Base-by-base conservation (phyloP, 2,329 filamentous ascomycete genomes). In the Apiospora koreana region DNA sequence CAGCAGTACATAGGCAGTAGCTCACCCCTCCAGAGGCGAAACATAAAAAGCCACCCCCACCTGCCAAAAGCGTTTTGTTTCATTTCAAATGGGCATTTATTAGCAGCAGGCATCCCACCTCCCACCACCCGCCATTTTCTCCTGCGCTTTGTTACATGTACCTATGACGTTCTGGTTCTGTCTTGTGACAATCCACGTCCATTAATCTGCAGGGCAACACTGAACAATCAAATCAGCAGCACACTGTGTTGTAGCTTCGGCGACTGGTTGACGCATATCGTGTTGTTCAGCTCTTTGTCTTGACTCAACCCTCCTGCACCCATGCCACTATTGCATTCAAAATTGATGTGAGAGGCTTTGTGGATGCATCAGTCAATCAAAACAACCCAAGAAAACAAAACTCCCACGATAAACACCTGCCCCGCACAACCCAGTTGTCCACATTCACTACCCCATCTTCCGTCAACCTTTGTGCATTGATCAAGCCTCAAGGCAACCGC, bases 391-490 rank as follows among this genome's bases (percentile, higher is more conserved):
- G 31, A 38, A 62, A 62, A 35, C 54, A 62, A 62, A 62, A 62
- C 38, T 62, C 54, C 54, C 54, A 62, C 54, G 54, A 62, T 62
- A 62, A 62, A 62, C 54, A 12, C n/a, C 54, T 62, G 54, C 54
- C 54, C 54, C 54, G 54, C 54, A 62, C 54, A 38, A 23, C 54
- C 31, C 54, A 62, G 54, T 9, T 62, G 54, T 62, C 54, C 54
- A 62, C 54, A 62, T 62, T 62, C 54, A 62, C 25, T 62, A 62
- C 54, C 54, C 54, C 54, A 62, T 62, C 54, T 62, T 28, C 54
- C 54, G 18, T 38, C 54, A 62, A 62, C 54, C 31, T 38, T n/a
- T 23, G 54, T 62, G 54, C 54, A 62, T 58, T 58, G 50, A 58
- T 62, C 54, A 62, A 62, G 54, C 54, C 31, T 62, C 54, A 38